Percentiles rank a stretch among this genome's conserved stretches.
These are phyloP conservation scores for Barnettozyma californica DNA, from an alignment of 805 yeast genomes.

Conservation along the genomic window DNA sequence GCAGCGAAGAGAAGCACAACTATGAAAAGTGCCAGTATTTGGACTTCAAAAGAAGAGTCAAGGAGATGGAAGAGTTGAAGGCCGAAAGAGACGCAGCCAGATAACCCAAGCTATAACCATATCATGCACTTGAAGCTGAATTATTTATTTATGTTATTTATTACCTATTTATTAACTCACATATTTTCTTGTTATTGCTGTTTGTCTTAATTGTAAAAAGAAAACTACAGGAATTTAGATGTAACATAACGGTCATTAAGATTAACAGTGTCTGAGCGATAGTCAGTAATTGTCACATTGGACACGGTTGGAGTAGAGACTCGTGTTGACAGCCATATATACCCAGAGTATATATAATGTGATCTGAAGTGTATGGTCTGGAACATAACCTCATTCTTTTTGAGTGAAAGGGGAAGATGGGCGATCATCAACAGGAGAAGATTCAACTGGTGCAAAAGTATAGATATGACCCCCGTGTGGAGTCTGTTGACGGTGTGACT, in stretches of 20 bases:
- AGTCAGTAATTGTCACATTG: background rate
- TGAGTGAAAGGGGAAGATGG: background rate
- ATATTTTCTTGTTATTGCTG: too few relatives aligned
- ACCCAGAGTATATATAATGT: background rate
- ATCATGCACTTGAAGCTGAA: background rate
- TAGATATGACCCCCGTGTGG: background rate
- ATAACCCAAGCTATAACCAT: background rate
- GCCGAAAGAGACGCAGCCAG: slow-evolving; percentile 17
- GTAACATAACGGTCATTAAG: background rate
- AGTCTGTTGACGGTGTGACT: background rate
- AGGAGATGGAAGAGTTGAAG: slow-evolving; percentile 59
- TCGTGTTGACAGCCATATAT: background rate
- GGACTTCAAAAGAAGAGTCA: slow-evolving; percentile 76
- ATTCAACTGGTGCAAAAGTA: background rate
- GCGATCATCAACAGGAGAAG: background rate
- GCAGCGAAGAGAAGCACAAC: slow-evolving; percentile 71
- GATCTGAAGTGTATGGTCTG: background rate
- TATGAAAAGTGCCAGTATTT: slow-evolving; percentile 83
- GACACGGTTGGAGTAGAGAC: too few relatives aligned
- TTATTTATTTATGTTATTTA: slow-evolving; percentile 4
- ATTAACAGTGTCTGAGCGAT: background rate
- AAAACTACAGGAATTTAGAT: background rate
- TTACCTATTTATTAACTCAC: slow-evolving; percentile 7
- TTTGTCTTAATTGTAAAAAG: background rate
- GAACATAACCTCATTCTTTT: background rate